Evolutionary conservation across 306 rosid genomes (phyloP), one percentile per base, ranked within the genome.

Genomic region (Vigna nakashimae): DNA sequence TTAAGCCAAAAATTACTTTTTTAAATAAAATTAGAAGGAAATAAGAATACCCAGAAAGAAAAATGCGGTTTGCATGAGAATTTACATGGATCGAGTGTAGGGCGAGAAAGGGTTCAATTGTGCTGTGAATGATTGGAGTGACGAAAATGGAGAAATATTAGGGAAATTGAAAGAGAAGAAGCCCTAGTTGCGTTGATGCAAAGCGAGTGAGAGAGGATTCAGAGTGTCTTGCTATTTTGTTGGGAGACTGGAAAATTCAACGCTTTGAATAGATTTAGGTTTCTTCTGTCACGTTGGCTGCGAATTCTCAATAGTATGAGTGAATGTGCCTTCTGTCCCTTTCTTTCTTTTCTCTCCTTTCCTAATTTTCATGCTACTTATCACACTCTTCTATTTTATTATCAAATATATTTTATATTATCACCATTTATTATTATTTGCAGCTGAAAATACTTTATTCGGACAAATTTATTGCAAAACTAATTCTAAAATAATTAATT

Each of bases 101-200:
- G 38, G 58, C 12, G 36, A 67, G 8, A 66, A 66, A 52, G 18
- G 20, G 50, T 66, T 76, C 6, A 52, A 51, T 12, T 7, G 15
- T 32, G 55, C 4, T 7, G 9, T 32, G 55, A 62, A 16, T 43
- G 46, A 28, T 51, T 32, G 36, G 45, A 22, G 65, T 52, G 8
- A 17, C 40, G 57, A 63, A 32, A 63, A 40, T 17, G 24, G 30
- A 38, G 20, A 78, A 46, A 30, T 1, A 7, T 12, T 49, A 2
- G 42, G 40, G 55, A 22, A 6, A 20, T 15, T 1, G 22, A 24
- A 1, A 38, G 18, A 36, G 24, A 2, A 14, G 42, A 51, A 69
- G 77, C 78, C 81, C 81, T 76, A 53, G 28, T 75, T 7, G 74
- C 74, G 85, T 65, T 49, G 74, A 22, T 56, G 84, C 6, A 7